phyloP scores from a whole-genome alignment of 768 basidiomycete genomes.

The Daedalea quercina region DNA sequence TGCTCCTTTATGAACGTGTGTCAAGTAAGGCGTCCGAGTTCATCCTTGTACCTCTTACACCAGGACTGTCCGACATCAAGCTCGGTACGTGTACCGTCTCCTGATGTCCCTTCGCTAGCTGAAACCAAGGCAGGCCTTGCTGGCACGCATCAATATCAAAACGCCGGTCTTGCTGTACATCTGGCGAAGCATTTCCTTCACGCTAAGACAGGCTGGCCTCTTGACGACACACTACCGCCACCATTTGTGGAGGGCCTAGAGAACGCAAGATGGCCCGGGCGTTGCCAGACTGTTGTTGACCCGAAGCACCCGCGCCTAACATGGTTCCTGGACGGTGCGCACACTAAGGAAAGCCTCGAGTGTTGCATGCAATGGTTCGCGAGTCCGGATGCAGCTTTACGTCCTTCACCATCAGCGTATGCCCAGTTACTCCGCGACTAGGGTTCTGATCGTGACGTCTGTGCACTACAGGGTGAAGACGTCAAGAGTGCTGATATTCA shows the following conservation, averaged over 20 bases:
- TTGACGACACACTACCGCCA: conserved; percentile 35
- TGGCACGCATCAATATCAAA: conserved; percentile 80
- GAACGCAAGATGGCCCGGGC: conserved; percentile 83
- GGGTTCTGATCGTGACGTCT: not conserved
- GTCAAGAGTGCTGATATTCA: conserved; percentile 76
- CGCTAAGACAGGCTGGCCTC: conserved; percentile 20
- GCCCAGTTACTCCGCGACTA: conserved; percentile 3
- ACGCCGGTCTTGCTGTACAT: conserved; percentile 80
- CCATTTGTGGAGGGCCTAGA: conserved; percentile 57
- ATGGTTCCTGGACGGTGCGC: conserved; percentile 96
- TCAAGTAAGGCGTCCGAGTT: conserved; percentile 54
- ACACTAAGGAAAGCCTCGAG: conserved; percentile 84
- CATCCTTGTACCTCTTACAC: conserved; percentile 45
- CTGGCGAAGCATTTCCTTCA: conserved; percentile 63
- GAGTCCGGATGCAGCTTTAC: conserved; percentile 46
- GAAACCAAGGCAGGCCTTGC: conserved; percentile 56
- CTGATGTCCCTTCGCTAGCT: not conserved
- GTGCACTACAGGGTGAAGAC: conserved; percentile 20
- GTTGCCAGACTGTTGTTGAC: conserved; percentile 82
- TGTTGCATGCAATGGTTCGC: conserved; percentile 90
- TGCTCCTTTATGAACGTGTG: not conserved
- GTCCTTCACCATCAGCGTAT: conserved; percentile 14
- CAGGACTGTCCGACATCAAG: conserved; percentile 44
- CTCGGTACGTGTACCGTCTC: conserved; percentile 42
- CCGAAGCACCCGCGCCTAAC: conserved; percentile 42